Percentiles rank a stretch among this genome's conserved stretches.
Conservation (phyloP, 805 yeast genomes). For the Grigorovia jiainica region DNA sequence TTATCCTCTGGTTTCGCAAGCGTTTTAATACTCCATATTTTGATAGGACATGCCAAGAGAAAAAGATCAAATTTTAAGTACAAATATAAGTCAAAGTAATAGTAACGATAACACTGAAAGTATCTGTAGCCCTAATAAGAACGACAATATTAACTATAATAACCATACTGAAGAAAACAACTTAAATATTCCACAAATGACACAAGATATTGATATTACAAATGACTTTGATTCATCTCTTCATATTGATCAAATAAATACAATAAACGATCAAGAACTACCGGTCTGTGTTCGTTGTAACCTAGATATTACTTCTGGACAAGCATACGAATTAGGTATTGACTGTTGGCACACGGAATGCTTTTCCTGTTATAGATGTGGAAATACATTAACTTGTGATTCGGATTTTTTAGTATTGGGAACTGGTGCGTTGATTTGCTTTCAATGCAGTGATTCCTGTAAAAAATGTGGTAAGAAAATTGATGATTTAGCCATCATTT, state of each 20-base stretch:
- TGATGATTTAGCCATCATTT: slow-evolving; percentile 77
- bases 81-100: no score
- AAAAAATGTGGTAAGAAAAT: slow-evolving; percentile 80
- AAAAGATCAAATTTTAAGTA: no score
- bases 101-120: no score
- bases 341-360: slow-evolving; percentile 95
- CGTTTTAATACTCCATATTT: no score
- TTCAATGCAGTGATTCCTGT: slow-evolving; percentile 88
- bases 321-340: slow-evolving; percentile 89
- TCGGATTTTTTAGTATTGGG: slow-evolving; percentile 88
- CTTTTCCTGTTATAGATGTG: slow-evolving; percentile 82
- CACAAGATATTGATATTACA: neutral
- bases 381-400: slow-evolving; percentile 68
- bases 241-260: neutral
- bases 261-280: neutral
- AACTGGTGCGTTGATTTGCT: slow-evolving; percentile 84
- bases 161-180: neutral
- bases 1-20: no score
- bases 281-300: slow-evolving; percentile 36
- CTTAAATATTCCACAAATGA: neutral
- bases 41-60: no score
- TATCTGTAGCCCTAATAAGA: no score
- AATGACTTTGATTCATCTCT: neutral
- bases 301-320: slow-evolving; percentile 69
- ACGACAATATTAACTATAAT: no score